Evolutionary conservation across 495 filamentous ascomycete genomes (phyloP).

Genomic region (Copromyces sp.): DNA sequence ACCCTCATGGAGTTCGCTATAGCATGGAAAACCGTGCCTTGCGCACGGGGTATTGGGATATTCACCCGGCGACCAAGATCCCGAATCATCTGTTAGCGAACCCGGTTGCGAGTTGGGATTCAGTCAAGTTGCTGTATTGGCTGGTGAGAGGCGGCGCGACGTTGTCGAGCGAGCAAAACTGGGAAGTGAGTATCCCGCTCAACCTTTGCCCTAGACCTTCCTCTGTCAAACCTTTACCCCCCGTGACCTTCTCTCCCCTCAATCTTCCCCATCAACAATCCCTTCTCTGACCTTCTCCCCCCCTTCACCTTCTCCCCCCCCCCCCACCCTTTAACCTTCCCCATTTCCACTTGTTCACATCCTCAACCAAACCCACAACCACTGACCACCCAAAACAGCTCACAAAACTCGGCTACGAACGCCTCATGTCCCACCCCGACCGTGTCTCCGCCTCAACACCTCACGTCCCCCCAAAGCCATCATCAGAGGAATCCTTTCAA

Average conservation of each 20-base stretch:
- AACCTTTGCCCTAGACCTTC: neutral
- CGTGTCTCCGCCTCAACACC: neutral
- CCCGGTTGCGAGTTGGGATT: conserved; percentile 16
- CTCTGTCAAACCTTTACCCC: neutral
- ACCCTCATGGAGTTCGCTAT: neutral
- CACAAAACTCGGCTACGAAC: conserved; percentile 10
- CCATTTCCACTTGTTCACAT: neutral
- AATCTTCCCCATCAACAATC: neutral
- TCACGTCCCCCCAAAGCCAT: neutral
- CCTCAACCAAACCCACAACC: neutral
- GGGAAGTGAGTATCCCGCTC: conserved; percentile 21
- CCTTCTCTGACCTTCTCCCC: neutral
- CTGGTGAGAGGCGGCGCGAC: conserved; percentile 21
- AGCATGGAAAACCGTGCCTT: neutral
- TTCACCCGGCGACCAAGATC: conserved; percentile 21
- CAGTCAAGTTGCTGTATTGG: conserved; percentile 28
- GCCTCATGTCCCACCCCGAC: conserved; percentile 1
- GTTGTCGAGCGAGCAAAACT: conserved; percentile 13
- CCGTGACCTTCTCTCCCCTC: neutral
- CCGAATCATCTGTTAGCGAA: conserved; percentile 21
- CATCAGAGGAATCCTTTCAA: neutral
- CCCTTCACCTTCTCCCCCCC: neutral
- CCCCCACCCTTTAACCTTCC: neutral
- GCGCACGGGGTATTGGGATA: conserved; percentile 9
- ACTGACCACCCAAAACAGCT: neutral